These are phyloP conservation scores for Eucalyptus globulus DNA, from an alignment of 345 rosid species.

Conservation along the genomic window DNA sequence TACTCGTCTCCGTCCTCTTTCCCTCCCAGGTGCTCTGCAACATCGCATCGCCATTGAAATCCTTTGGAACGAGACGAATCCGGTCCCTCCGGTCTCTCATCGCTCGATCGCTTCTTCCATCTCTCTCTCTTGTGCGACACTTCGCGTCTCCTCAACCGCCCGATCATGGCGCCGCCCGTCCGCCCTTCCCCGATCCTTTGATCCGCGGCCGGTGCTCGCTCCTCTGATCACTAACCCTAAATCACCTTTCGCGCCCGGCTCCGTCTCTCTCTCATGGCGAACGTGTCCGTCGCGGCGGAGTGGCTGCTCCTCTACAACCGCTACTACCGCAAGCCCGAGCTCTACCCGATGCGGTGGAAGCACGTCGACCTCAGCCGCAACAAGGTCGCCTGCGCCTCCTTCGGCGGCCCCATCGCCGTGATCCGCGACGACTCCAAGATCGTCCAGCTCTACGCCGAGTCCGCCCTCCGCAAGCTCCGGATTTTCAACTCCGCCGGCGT, in stretches of 20 bases:
- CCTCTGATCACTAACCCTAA: not conserved
- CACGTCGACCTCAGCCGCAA: constrained; percentile 78
- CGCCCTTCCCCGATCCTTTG: not conserved
- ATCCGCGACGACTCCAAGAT: constrained; percentile 98
- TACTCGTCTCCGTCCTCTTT: not conserved
- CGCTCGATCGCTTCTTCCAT: not conserved
- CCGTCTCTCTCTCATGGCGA: constrained; percentile 37
- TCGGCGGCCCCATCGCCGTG: constrained; percentile 87
- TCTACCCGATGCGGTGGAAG: constrained; percentile 82
- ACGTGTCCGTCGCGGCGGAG: constrained; percentile 90
- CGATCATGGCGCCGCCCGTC: not conserved
- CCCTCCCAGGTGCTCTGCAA: not conserved
- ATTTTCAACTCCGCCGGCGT: constrained; percentile 85
- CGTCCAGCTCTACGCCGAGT: constrained; percentile 91
- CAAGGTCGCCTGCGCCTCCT: constrained; percentile 91
- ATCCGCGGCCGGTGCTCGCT: not conserved
- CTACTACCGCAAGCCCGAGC: constrained; percentile 87
- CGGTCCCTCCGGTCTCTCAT: not conserved
- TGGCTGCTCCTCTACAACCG: constrained; percentile 89
- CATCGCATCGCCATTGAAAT: not conserved
- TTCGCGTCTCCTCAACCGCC: not conserved
- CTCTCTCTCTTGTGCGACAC: not conserved
- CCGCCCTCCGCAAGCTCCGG: constrained; percentile 96
- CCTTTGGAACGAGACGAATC: not conserved
- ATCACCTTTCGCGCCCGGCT: not conserved